Percentiles rank a stretch among this genome's conserved stretches.
phyloP scores from a whole-genome alignment of 495 filamentous ascomycete genomes.

The Lasiosphaeris hirsuta region DNA sequence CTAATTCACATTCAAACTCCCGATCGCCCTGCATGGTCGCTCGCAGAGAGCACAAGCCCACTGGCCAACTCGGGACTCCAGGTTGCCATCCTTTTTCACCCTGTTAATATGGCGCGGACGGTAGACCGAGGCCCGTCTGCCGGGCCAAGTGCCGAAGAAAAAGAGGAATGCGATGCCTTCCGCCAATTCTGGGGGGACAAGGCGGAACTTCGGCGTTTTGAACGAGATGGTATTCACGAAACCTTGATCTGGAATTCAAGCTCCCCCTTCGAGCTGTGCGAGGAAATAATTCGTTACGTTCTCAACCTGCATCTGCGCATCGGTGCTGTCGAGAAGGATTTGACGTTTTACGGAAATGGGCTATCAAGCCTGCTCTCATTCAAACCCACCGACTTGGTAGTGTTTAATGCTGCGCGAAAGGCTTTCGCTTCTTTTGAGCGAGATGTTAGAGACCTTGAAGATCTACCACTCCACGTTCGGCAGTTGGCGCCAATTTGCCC shows the following conservation, averaged over 20 bases:
- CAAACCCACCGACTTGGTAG: slow-evolving; percentile 37
- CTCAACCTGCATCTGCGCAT: slow-evolving; percentile 58
- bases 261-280: slow-evolving; percentile 57
- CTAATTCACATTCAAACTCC: slow-evolving; percentile 57
- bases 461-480: slow-evolving; percentile 74
- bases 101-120: slow-evolving; percentile 62
- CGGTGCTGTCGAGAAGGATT: slow-evolving; percentile 40
- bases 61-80: slow-evolving; percentile 37
- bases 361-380: slow-evolving; percentile 55
- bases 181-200: slow-evolving; percentile 76
- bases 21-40: slow-evolving; percentile 38
- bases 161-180: slow-evolving; percentile 61
- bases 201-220: slow-evolving; percentile 70
- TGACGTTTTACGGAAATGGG: slow-evolving; percentile 59
- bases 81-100: slow-evolving; percentile 69
- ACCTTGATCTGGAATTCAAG: slow-evolving; percentile 77
- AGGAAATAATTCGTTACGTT: slow-evolving; percentile 77
- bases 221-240: slow-evolving; percentile 69
- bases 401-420: slow-evolving; percentile 51
- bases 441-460: slow-evolving; percentile 69
- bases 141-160: slow-evolving; percentile 59
- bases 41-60: slow-evolving; percentile 24
- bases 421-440: slow-evolving; percentile 69
- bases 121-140: slow-evolving; percentile 82
- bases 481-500: slow-evolving; percentile 70